Evolutionary conservation across 352 stramenopile species (phyloP).

Genomic region (Pythium apleroticum): DNA sequence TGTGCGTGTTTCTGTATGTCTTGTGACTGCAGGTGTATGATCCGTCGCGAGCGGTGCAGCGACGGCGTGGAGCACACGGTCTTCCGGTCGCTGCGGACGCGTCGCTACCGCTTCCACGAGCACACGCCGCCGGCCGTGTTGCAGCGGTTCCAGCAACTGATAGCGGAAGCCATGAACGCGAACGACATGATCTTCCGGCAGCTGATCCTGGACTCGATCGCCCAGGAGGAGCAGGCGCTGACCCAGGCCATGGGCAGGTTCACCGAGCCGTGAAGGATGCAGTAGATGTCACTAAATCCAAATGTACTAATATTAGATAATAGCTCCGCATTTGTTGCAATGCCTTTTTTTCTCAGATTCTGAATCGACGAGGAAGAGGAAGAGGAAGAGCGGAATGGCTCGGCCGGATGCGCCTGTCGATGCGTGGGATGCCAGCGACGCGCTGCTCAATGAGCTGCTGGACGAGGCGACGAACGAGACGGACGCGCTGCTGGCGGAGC

Average conservation of each 20-base stretch:
- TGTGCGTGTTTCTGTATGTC: not conserved
- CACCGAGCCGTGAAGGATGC: not conserved
- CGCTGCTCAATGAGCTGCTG: not conserved
- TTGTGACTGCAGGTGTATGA: slow-evolving; percentile 12
- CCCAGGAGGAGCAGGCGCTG: too few relatives aligned
- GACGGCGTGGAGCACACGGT: slow-evolving; percentile 11
- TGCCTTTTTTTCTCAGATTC: too few relatives aligned
- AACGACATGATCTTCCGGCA: slow-evolving; percentile 10
- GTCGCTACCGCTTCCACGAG: slow-evolving; percentile 5
- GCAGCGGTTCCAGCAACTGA: not conserved
- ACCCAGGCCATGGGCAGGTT: too few relatives aligned
- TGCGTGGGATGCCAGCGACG: not conserved
- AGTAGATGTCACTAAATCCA: too few relatives aligned
- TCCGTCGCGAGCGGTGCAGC: slow-evolving; percentile 7
- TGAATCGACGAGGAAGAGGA: too few relatives aligned
- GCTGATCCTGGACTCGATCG: slow-evolving; percentile 1
- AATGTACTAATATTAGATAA: too few relatives aligned
- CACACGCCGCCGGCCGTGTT: slow-evolving; percentile 1
- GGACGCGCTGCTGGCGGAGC: too few relatives aligned
- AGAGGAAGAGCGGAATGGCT: too few relatives aligned
- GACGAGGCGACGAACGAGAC: too few relatives aligned
- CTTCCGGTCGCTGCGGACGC: slow-evolving; percentile 1
- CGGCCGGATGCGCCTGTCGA: too few relatives aligned
- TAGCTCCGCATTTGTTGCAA: too few relatives aligned
- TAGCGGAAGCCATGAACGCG: not conserved